phyloP scores from a whole-genome alignment of 2,329 filamentous ascomycete species.

The Scedosporium apiospermum region DNA sequence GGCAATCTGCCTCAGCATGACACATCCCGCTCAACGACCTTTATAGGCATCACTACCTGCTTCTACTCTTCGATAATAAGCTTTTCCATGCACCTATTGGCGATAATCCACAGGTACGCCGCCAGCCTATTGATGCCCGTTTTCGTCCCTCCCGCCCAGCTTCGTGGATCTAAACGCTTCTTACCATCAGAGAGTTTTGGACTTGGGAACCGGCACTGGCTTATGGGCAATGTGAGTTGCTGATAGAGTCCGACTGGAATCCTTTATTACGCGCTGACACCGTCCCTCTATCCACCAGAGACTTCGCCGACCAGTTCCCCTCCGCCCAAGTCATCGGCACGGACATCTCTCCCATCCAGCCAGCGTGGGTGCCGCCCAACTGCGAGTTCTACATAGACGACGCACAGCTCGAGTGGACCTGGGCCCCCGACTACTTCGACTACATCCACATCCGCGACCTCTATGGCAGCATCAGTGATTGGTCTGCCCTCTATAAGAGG shows the following conservation, averaged over 20 bases:
- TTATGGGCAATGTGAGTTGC: constrained; percentile 43
- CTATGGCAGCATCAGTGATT: constrained; percentile 42
- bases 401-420: constrained; percentile 32
- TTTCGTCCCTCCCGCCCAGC: constrained; percentile 10
- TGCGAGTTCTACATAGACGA: constrained; percentile 25
- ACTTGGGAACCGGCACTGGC: constrained; percentile 47
- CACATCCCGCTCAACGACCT: constrained; percentile 13
- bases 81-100: constrained; percentile 1
- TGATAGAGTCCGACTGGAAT: not conserved
- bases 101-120: constrained; percentile 3
- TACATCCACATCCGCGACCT: constrained; percentile 51
- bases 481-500: constrained; percentile 42
- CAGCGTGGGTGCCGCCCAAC: constrained; percentile 36
- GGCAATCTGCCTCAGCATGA: constrained; percentile 7
- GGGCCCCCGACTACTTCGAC: constrained; percentile 36
- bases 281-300: constrained; percentile 25
- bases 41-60: constrained; percentile 15
- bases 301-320: constrained; percentile 34
- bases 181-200: constrained; percentile 20
- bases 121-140: constrained; percentile 16
- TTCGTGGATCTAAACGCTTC: too few species aligned
- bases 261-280: not conserved
- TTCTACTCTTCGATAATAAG: not conserved
- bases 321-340: constrained; percentile 36
- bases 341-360: constrained; percentile 48